Conservation (phyloP, 768 basidiomycete genomes). For the Termitomyces sp. region DNA sequence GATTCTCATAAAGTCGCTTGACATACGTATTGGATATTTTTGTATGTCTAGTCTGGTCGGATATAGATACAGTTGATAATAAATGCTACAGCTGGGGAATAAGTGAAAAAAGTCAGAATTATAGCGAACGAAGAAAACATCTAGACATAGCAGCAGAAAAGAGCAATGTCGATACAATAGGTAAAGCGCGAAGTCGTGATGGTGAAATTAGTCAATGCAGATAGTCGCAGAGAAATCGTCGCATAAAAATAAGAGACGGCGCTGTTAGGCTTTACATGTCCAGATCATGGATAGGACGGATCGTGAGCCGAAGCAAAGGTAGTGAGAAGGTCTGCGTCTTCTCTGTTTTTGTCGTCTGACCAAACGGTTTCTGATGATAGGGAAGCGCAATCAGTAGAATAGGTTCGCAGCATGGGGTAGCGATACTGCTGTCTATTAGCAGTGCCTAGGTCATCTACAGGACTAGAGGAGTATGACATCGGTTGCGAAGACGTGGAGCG, state of each 20-base stretch:
- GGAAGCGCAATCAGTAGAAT: conserved; percentile 11
- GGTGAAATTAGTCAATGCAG: conserved; percentile 1
- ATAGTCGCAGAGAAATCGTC: background rate
- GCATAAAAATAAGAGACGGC: background rate
- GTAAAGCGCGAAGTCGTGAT: background rate
- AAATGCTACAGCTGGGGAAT: conserved; percentile 4
- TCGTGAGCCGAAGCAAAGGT: conserved; percentile 18
- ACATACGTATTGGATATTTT: background rate
- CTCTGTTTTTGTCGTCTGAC: conserved; percentile 25
- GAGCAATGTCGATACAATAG: conserved; percentile 14
- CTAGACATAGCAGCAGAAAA: conserved; percentile 10
- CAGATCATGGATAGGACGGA: conserved; percentile 18
- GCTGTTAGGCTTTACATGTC: conserved; percentile 4
- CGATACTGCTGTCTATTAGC: conserved; percentile 28
- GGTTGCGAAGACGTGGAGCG: conserved; percentile 31
- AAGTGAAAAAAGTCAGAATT: conserved; percentile 15
- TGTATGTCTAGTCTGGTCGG: conserved; percentile 4
- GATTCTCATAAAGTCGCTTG: background rate
- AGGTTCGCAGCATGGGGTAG: conserved; percentile 25
- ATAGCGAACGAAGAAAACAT: conserved; percentile 8
- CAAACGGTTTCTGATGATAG: conserved; percentile 10
- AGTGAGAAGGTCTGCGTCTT: conserved; percentile 16
- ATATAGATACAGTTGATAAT: conserved; percentile 18
- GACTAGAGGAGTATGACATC: conserved; percentile 27
- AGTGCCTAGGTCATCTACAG: conserved; percentile 25